Conservation (phyloP, 106 monocot species). For the Agapanthus africanus region DNA sequence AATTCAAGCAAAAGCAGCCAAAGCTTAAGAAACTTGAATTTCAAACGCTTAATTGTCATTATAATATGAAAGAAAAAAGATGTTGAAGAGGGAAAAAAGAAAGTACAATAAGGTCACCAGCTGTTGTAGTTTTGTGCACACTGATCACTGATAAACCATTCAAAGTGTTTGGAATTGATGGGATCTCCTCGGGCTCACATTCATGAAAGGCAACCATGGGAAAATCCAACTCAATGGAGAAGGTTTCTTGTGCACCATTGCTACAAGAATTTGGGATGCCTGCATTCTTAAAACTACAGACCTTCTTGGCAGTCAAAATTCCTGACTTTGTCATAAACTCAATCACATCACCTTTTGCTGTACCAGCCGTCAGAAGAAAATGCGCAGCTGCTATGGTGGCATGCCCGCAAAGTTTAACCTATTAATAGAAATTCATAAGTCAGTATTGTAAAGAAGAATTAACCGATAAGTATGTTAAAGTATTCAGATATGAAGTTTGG, state of each 20-base stretch:
- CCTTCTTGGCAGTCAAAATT: constrained; percentile 56
- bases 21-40: not conserved
- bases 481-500: too few relatives aligned
- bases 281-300: constrained; percentile 7
- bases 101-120: constrained; percentile 33
- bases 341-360: constrained; percentile 26
- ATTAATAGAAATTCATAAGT: constrained; percentile 5
- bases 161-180: constrained; percentile 52
- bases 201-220: constrained; percentile 35
- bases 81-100: not conserved
- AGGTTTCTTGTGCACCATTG: constrained; percentile 10
- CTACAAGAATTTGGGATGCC: not conserved
- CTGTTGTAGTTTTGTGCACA: constrained; percentile 30
- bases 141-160: constrained; percentile 36
- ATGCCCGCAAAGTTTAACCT: constrained; percentile 92
- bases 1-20: not conserved
- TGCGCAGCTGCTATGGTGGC: constrained; percentile 84
- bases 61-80: not conserved
- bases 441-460: not conserved
- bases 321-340: constrained; percentile 79
- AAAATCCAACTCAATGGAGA: constrained; percentile 77
- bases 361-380: constrained; percentile 52
- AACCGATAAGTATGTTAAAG: too few relatives aligned
- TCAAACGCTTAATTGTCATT: not conserved
- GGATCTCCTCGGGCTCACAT: constrained; percentile 33